Conservation (phyloP, 192 early-diverging fungal genomes). For the Pilaira anomala region DNA sequence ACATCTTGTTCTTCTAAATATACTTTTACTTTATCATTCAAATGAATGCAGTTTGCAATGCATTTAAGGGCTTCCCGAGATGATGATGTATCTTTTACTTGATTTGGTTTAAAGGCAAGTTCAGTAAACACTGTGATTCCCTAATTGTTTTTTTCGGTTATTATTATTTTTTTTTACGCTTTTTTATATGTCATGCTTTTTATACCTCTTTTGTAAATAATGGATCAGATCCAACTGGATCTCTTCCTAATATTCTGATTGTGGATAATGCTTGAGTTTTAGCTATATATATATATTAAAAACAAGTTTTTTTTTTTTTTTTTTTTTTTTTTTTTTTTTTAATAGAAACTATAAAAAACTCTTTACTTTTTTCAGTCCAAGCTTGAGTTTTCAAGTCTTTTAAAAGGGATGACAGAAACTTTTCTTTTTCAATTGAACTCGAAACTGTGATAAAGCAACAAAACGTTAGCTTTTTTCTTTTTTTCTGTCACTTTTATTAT, state of each 20-base stretch:
- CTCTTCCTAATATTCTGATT: slow-evolving; percentile 59
- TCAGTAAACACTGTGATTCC: not conserved
- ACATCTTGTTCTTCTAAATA: slow-evolving; percentile 47
- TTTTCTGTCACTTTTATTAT: no score
- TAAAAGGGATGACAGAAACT: slow-evolving; percentile 1
- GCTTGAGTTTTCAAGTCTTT: not conserved
- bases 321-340: not conserved
- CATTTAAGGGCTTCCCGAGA: slow-evolving; percentile 62
- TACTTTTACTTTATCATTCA: slow-evolving; percentile 44
- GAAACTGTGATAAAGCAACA: no score
- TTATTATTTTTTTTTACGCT: not conserved
- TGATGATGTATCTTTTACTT: slow-evolving; percentile 32
- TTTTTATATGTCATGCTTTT: no score
- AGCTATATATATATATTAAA: slow-evolving; percentile 35
- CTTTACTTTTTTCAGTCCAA: slow-evolving; percentile 1
- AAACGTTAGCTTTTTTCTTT: no score
- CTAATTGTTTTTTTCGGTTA: not conserved
- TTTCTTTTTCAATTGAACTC: slow-evolving; percentile 3
- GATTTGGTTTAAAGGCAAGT: slow-evolving; percentile 13
- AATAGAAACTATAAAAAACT: not conserved
- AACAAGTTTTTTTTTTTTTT: not conserved
- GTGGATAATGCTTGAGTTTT: slow-evolving; percentile 45
- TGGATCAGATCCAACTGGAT: slow-evolving; percentile 51
- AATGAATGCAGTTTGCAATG: slow-evolving; percentile 61
- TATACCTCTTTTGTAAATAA: slow-evolving; percentile 58